Evolutionary conservation across 2,329 filamentous ascomycete species (phyloP).

Genomic region (Lecanoromycetidae sp.): DNA sequence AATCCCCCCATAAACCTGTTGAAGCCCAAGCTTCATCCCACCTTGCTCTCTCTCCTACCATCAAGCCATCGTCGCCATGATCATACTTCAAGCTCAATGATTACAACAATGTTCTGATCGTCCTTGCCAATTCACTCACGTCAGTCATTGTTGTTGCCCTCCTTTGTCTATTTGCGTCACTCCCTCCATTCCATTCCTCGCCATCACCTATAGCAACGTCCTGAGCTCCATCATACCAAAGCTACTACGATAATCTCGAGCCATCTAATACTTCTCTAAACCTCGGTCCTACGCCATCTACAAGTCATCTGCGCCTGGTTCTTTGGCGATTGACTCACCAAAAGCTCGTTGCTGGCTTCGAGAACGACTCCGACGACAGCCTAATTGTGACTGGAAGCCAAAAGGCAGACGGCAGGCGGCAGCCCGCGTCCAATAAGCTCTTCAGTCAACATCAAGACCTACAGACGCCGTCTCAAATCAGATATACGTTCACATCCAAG

Average conservation of each 20-base stretch:
- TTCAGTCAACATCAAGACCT: too few species aligned
- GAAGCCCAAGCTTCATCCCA: conserved; percentile 4
- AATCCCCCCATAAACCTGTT: conserved; percentile 8
- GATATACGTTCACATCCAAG: background rate
- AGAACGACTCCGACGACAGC: background rate
- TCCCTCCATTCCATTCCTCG: conserved; percentile 16
- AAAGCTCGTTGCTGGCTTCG: conserved; percentile 3
- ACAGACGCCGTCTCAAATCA: too few species aligned
- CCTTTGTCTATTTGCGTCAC: conserved; percentile 6
- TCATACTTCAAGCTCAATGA: conserved; percentile 14
- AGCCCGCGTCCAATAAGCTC: too few species aligned
- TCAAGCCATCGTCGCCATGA: conserved; percentile 15
- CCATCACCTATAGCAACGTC: conserved; percentile 3
- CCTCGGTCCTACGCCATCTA: background rate
- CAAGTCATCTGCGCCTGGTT: background rate
- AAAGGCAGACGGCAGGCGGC: too few species aligned
- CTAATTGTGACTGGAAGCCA: background rate
- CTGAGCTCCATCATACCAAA: background rate
- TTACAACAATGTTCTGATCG: conserved; percentile 16
- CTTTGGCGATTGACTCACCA: conserved; percentile 5
- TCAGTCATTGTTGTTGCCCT: conserved; percentile 14
- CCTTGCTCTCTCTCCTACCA: background rate
- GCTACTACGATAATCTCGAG: background rate
- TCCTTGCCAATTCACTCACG: conserved; percentile 12
- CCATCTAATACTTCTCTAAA: background rate